Evolutionary conservation across 768 basidiomycete species (phyloP).

Genomic region (Myochromella boudieri): DNA sequence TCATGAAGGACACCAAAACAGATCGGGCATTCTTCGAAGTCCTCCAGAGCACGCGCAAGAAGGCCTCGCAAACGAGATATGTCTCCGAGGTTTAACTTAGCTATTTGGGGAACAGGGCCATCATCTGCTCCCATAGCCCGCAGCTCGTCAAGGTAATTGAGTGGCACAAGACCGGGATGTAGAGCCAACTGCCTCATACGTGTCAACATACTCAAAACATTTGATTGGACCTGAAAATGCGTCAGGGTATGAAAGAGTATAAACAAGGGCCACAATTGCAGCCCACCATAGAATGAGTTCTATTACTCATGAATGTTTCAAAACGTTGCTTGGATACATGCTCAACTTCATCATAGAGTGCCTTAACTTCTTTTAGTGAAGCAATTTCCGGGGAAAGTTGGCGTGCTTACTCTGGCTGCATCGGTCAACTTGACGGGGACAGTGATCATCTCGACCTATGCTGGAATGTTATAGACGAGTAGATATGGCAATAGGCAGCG

Average conservation of each 20-base stretch:
- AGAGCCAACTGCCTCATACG: slow-evolving; percentile 81
- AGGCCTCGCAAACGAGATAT: slow-evolving; percentile 54
- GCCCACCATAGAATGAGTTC: slow-evolving; percentile 42
- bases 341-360: slow-evolving; percentile 71
- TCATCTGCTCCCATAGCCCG: slow-evolving; percentile 36
- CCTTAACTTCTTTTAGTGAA: slow-evolving; percentile 22
- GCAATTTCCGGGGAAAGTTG: too few relatives aligned
- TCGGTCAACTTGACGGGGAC: slow-evolving; percentile 65
- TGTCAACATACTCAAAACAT: slow-evolving; percentile 81
- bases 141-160: slow-evolving; percentile 68
- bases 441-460: slow-evolving; percentile 74
- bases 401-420: slow-evolving; percentile 58
- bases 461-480: slow-evolving; percentile 2
- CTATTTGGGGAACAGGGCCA: slow-evolving; percentile 20
- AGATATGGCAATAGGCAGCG: not conserved
- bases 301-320: slow-evolving; percentile 49
- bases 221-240: slow-evolving; percentile 55
- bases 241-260: not conserved
- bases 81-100: slow-evolving; percentile 51
- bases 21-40: slow-evolving; percentile 81
- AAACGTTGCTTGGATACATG: slow-evolving; percentile 61
- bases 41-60: slow-evolving; percentile 70
- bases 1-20: slow-evolving; percentile 63
- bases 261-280: not conserved
- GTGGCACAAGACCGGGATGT: slow-evolving; percentile 75